Percentiles rank a stretch among this genome's conserved stretches.
Conservation (phyloP, 805 yeast genomes). For the Candida awuae region DNA sequence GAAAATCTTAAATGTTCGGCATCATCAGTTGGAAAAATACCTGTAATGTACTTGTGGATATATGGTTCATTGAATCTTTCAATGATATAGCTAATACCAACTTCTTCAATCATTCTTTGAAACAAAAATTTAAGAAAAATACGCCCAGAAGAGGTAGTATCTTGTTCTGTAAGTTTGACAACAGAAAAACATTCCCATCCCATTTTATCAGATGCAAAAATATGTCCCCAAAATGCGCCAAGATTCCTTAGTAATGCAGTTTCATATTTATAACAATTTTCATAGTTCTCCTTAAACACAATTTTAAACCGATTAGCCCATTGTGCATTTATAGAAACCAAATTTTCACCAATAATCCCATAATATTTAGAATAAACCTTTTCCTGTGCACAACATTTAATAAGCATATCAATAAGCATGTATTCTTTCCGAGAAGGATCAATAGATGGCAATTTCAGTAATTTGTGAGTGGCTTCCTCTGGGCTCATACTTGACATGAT, state of each 20-base stretch:
- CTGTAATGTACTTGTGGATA: constrained; percentile 39
- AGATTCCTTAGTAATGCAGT: constrained; percentile 67
- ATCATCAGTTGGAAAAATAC: constrained; percentile 58
- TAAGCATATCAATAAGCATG: constrained; percentile 60
- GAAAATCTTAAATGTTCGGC: constrained; percentile 58
- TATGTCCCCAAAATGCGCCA: constrained; percentile 81
- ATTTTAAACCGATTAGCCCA: constrained; percentile 53
- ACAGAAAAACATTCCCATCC: constrained; percentile 53
- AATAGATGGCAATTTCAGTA: constrained; percentile 42
- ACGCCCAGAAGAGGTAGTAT: constrained; percentile 73
- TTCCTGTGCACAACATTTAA: constrained; percentile 79
- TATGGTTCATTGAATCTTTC: constrained; percentile 45
- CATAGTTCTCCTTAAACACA: constrained; percentile 51
- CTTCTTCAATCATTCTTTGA: constrained; percentile 67
- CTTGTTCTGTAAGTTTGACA: constrained; percentile 56
- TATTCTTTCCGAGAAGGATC: constrained; percentile 36
- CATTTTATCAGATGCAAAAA: constrained; percentile 62
- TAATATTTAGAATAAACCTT: constrained; percentile 79
- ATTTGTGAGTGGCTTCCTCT: constrained; percentile 88
- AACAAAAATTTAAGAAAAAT: constrained; percentile 75
- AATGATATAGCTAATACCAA: constrained; percentile 50
- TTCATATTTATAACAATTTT: constrained; percentile 56
- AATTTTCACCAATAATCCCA: constrained; percentile 65
- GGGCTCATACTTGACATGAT: constrained; percentile 85
- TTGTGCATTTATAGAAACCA: constrained; percentile 39